These are phyloP conservation scores for Agaricus sinodeliciosus DNA, from an alignment of 768 basidiomycete genomes.

Conservation along the genomic window DNA sequence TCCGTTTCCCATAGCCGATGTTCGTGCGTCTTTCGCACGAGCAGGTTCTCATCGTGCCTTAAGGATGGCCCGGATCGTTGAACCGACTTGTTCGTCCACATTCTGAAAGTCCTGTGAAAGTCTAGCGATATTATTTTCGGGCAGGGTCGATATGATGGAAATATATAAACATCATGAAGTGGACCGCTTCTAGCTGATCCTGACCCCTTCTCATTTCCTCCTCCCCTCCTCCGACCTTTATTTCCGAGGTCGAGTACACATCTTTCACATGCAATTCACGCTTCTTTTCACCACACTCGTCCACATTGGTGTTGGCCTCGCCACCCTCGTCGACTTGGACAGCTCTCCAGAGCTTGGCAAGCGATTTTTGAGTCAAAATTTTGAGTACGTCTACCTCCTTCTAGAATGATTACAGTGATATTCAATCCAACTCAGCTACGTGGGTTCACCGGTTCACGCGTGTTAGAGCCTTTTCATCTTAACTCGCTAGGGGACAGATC, in stretches of 20 bases:
- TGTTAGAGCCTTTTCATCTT: neutral
- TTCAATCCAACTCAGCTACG: constrained; percentile 2
- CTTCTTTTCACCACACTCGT: constrained; percentile 9
- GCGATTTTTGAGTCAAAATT: constrained; percentile 14
- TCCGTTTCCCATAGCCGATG: neutral
- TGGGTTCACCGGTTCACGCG: neutral
- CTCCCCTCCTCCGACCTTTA: neutral
- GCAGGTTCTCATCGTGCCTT: constrained; percentile 1
- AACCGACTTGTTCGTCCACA: no score
- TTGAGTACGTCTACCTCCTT: constrained; percentile 16
- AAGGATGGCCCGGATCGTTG: neutral
- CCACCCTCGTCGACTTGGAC: constrained; percentile 17
- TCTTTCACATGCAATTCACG: constrained; percentile 7
- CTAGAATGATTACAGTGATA: neutral
- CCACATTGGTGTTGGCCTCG: constrained; percentile 11
- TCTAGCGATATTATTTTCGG: no score
- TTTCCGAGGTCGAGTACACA: no score
- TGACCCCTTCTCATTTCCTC: no score
- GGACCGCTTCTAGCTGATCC: no score
- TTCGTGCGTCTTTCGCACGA: neutral
- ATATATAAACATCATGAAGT: no score
- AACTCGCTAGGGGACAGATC: constrained; percentile 15
- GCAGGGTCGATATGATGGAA: no score
- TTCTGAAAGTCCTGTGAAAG: no score
- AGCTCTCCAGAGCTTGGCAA: constrained; percentile 11